Base-by-base conservation (phyloP, 495 filamentous ascomycete species). In the Daldinia decipiens region DNA sequence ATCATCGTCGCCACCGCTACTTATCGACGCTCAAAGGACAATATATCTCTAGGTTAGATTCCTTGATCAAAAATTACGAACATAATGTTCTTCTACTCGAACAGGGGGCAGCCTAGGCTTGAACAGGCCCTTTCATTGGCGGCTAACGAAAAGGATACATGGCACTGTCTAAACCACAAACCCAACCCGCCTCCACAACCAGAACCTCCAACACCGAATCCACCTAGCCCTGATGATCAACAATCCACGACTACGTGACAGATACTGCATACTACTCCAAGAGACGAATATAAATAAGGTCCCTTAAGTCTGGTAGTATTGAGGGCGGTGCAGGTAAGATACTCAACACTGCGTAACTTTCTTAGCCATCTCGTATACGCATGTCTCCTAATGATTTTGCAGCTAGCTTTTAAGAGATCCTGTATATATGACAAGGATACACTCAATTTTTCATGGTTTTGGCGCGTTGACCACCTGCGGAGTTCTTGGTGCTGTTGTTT, bases 161-260 rank as follows among this genome's bases (percentile, higher is more conserved):
- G 17, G 38, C 27, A 53, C 50, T 58, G 4, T 59, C 40, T 57
- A 31, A 62, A 50, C n/a, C 67, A 71, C 32, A 74, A 74, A 31
- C 71, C 71, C 29, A n/a, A 62, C 24, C 71, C 71, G 15, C 71
- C 71, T 53, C 71, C 71, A 26, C 67, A 38, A 40, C 71, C 71
- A 34, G 67, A 70, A 38, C 71, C 71, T 19, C 71, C 71, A 5
- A 74, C 71, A 1, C 71, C 71, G 45, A 74, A 70, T 24, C 71
- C 71, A 36, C 71, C 71, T 5, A 50, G 24, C 26, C 71, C 71
- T 36, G 63, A 70, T 67, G 55, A 64, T 54, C 58, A 54, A 53
- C 51, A 60, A 1, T 29, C 32, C n/a, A 19, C 45, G 24, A 53
- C 70, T 43, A 54, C 57, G 26, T 74, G 39, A 67, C 15, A 9